A percentile compares a stretch with the other conserved stretches of the same genome.
These are phyloP conservation scores for Colletotrichum sp. DNA, from an alignment of 2,329 filamentous ascomycete genomes.

Conservation along the genomic window DNA sequence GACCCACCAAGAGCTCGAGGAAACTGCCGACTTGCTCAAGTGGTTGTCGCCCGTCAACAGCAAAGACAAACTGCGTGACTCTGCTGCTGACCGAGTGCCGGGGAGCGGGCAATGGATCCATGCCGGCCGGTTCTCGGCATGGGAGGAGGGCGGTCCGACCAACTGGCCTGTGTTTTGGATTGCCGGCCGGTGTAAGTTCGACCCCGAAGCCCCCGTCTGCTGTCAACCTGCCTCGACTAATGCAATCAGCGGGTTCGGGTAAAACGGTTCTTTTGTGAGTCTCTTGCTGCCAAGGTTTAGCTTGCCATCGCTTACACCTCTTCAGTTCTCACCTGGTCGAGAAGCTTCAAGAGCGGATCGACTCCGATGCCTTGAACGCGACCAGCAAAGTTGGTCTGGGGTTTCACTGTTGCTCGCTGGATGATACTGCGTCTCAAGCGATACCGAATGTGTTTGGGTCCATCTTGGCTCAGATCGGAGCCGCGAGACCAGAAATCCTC, in stretches of 20 bases:
- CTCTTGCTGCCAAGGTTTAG: not conserved
- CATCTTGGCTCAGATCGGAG: conserved; percentile 27
- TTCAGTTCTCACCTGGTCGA: conserved; percentile 27
- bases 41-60: conserved; percentile 26
- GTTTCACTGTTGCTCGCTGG: conserved; percentile 29
- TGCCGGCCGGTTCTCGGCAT: conserved; percentile 18
- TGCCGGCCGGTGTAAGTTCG: conserved; percentile 26
- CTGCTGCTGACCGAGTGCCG: conserved; percentile 18
- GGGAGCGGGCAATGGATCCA: conserved; percentile 26
- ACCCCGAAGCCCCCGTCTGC: not conserved
- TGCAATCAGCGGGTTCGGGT: conserved; percentile 28
- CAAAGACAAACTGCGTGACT: conserved; percentile 19
- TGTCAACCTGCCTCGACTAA: not conserved
- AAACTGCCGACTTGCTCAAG: conserved; percentile 20
- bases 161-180: conserved; percentile 27
- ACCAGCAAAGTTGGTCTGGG: conserved; percentile 20
- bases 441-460: conserved; percentile 31
- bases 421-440: conserved; percentile 29
- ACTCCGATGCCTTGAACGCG: not conserved
- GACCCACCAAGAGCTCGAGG: conserved; percentile 16
- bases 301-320: not conserved
- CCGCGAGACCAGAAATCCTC: conserved; percentile 16
- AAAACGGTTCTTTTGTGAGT: conserved; percentile 32
- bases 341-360: conserved; percentile 15
- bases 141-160: conserved; percentile 15